Evolutionary conservation across 2,329 filamentous ascomycete species (phyloP), one percentile per base, ranked within the genome.

Genomic region (Colletotrichum tabaci): DNA sequence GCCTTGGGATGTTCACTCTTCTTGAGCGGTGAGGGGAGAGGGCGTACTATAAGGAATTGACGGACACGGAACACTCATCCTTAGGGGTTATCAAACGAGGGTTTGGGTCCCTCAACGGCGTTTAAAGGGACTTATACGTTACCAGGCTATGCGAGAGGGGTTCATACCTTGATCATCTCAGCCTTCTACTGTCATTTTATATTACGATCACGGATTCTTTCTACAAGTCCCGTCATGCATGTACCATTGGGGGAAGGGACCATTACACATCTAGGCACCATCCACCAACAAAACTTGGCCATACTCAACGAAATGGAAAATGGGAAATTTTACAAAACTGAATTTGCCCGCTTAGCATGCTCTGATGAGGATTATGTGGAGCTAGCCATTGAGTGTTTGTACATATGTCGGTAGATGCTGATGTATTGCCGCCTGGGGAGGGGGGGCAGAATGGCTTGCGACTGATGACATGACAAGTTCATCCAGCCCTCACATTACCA

Each of bases 1-100:
- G 75, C 92, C 92, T 13, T 94, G 92, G 92, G 86, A 89, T 62
- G 50, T 52, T 21, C 68, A 79, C 82, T 63, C 68, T 82, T 42
- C 65, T 38, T 71, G 26, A 60, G 16, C 12, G 46, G 21, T 23
- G 13, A 26, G 12, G 16, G 35, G 23, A 30, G 10, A 60, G 18
- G 26, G 53, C 21, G 26, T 42, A 18, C 23, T 53, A 26, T 50
- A 21, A 44, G 35, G 61, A 44, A n/a, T 58, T 40, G 55, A 55
- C 23, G 53, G 40, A 40, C 47, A 35, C 23, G 61, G 46, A n/a
- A 65, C 30, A 30, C 18, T 44, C 35, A 23, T 44, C 55, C 18
- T 50, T 21, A 16, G 46, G 35, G 38, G 35, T 38, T 46, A 60
- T 16, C 13, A 50, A 62, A 44, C 47, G 53, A 38, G 53, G 53